These are phyloP conservation scores for Coniochaeta ligniaria DNA, from an alignment of 2,329 filamentous ascomycete species.

Conservation along the genomic window DNA sequence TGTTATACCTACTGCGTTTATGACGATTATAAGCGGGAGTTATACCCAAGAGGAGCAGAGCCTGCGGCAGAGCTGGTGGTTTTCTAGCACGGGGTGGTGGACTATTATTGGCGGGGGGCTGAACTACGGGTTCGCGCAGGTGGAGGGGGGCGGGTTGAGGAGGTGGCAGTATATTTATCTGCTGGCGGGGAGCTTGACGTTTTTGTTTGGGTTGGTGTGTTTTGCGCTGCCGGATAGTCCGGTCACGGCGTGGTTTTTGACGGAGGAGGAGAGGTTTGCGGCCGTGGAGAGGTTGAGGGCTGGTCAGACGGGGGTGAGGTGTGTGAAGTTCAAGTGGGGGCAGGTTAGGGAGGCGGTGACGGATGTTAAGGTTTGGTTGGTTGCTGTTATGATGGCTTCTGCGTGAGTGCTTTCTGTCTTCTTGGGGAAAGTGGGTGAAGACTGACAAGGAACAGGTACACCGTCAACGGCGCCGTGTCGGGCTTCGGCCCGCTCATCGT, in stretches of 20 bases:
- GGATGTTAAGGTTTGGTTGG: slow-evolving; percentile 57
- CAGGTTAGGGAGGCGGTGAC: slow-evolving; percentile 52
- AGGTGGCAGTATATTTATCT: slow-evolving; percentile 69
- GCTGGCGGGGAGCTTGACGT: slow-evolving; percentile 54
- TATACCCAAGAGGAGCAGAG: slow-evolving; percentile 62
- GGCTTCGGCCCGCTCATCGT: slow-evolving; percentile 69
- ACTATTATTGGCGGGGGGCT: slow-evolving; percentile 57
- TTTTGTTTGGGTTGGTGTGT: slow-evolving; percentile 57
- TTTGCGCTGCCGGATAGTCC: slow-evolving; percentile 61
- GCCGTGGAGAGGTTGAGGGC: slow-evolving; percentile 56
- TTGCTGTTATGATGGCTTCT: slow-evolving; percentile 61
- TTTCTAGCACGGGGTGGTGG: slow-evolving; percentile 50
- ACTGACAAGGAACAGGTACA: slow-evolving; percentile 37
- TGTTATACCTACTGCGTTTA: slow-evolving; percentile 59
- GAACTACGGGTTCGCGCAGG: slow-evolving; percentile 63
- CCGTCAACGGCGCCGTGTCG: slow-evolving; percentile 63
- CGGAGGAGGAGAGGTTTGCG: slow-evolving; percentile 51
- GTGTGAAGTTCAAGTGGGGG: slow-evolving; percentile 48
- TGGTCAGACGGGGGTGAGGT: slow-evolving; percentile 57
- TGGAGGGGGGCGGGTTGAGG: slow-evolving; percentile 42
- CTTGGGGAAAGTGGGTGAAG: not conserved
- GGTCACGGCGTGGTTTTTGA: slow-evolving; percentile 62
- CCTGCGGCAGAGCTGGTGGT: slow-evolving; percentile 61
- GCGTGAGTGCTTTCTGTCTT: slow-evolving; percentile 31
- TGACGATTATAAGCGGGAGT: slow-evolving; percentile 53